Conservation (phyloP, 768 basidiomycete genomes). For the Calocybe gangraenosa region DNA sequence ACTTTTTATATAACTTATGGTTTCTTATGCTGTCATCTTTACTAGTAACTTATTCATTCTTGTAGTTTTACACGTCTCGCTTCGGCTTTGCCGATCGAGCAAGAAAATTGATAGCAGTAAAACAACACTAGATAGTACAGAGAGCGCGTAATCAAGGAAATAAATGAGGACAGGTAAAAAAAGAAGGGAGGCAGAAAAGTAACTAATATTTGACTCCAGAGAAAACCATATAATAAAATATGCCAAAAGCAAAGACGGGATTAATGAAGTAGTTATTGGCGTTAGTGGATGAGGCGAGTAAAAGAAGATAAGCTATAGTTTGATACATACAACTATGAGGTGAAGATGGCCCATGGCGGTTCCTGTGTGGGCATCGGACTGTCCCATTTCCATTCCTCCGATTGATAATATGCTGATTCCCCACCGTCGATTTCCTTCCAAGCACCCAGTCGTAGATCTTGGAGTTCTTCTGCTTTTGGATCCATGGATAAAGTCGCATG, state of each 20-base stretch:
- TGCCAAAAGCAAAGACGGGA: constrained; percentile 21
- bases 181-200: constrained; percentile 17
- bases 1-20: too few species aligned
- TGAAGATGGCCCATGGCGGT: constrained; percentile 71
- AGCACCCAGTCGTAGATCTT: constrained; percentile 54
- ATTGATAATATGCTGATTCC: constrained; percentile 64
- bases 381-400: constrained; percentile 71
- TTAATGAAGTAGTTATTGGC: constrained; percentile 16
- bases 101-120: constrained; percentile 54
- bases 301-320: constrained; percentile 32
- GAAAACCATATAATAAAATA: constrained; percentile 33
- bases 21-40: too few species aligned
- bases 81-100: constrained; percentile 16
- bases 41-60: neutral
- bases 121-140: constrained; percentile 61
- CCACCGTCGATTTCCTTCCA: constrained; percentile 76
- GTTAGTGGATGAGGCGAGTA: constrained; percentile 17
- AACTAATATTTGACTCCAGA: constrained; percentile 35
- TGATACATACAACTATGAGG: constrained; percentile 40
- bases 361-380: constrained; percentile 60
- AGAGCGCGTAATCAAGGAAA: constrained; percentile 44
- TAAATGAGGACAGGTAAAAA: constrained; percentile 32
- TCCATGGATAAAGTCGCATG: constrained; percentile 41
- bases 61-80: constrained; percentile 4
- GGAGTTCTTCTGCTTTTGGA: constrained; percentile 49